A percentile compares a stretch with the other conserved stretches of the same genome.
phyloP scores from a whole-genome alignment of 106 monocot genomes.

The Chionographis japonica region DNA sequence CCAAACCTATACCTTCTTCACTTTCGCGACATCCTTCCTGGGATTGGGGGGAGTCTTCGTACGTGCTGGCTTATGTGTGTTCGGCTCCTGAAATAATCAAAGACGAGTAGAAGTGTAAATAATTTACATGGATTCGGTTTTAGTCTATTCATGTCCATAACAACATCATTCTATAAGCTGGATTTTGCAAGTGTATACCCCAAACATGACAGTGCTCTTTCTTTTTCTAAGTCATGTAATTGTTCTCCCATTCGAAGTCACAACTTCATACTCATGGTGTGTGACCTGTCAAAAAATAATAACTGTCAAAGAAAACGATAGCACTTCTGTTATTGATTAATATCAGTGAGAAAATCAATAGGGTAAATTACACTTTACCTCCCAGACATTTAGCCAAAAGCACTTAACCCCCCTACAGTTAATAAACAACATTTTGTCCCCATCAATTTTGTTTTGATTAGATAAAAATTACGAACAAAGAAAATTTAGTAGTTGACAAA shows the following conservation, averaged over 20 bases:
- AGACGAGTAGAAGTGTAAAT: not conserved
- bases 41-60: constrained; percentile 38
- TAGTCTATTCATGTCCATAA: not conserved
- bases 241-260: constrained; percentile 75
- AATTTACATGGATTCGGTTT: not conserved
- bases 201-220: constrained; percentile 80
- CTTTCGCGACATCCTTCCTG: constrained; percentile 21
- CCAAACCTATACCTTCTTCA: constrained; percentile 26
- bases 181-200: constrained; percentile 22
- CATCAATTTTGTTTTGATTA: no score
- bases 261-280: constrained; percentile 93
- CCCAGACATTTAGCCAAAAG: no score
- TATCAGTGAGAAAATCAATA: no score
- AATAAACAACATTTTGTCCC: no score
- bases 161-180: not conserved
- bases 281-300: no score
- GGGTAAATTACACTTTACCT: no score
- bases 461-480: no score
- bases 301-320: no score
- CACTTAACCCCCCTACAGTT: no score
- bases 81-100: constrained; percentile 33
- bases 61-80: constrained; percentile 19
- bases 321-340: no score
- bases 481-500: no score
- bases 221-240: constrained; percentile 79